These are phyloP conservation scores for Podospora bellae-mahoneyi DNA, from an alignment of 495 filamentous ascomycete genomes.

Conservation along the genomic window DNA sequence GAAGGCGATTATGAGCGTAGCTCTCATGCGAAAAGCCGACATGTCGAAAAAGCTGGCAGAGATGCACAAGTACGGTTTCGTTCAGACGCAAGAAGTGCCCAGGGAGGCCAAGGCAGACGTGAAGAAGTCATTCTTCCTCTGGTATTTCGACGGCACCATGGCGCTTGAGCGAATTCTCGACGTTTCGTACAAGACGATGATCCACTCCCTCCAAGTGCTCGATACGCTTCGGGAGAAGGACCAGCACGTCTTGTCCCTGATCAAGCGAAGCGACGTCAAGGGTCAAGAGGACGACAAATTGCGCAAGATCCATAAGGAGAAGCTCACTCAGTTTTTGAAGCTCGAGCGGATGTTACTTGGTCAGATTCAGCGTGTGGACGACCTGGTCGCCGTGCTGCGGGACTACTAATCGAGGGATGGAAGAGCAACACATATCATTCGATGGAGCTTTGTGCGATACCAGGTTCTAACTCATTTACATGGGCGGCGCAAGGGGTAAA, in stretches of 20 bases:
- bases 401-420: conserved; percentile 60
- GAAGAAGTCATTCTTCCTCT: conserved; percentile 78
- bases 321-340: conserved; percentile 63
- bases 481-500: conserved; percentile 10
- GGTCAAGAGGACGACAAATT: conserved; percentile 77
- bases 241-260: conserved; percentile 66
- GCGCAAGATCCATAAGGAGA: conserved; percentile 60
- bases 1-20: conserved; percentile 69
- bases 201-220: conserved; percentile 73
- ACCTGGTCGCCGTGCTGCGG: conserved; percentile 73
- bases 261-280: conserved; percentile 75
- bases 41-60: conserved; percentile 74
- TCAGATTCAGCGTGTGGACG: conserved; percentile 76
- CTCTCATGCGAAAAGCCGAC: conserved; percentile 73
- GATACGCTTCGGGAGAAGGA: conserved; percentile 65
- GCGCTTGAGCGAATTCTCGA: conserved; percentile 63
- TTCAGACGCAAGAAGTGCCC: conserved; percentile 90
- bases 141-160: conserved; percentile 79
- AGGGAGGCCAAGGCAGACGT: conserved; percentile 73
- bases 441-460: background rate
- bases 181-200: conserved; percentile 83
- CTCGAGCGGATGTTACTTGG: conserved; percentile 72
- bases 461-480: conserved; percentile 12
- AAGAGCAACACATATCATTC: background rate
- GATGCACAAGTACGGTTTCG: conserved; percentile 77